Base-by-base conservation (phyloP, 495 filamentous ascomycete genomes). In the Collariella sp. region DNA sequence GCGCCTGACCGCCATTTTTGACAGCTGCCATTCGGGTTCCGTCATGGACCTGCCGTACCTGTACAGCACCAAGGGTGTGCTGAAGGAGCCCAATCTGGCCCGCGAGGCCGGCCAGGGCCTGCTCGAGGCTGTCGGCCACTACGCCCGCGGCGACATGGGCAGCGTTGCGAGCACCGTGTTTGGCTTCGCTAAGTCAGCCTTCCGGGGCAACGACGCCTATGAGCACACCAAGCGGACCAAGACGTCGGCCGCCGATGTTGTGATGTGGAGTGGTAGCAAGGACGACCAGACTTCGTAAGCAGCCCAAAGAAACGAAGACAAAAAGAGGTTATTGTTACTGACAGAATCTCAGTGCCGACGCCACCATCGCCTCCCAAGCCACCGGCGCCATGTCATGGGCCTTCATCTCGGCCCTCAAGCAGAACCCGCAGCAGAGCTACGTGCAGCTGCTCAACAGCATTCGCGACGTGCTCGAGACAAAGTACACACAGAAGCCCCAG, bases 361-460 rank as follows among this genome's bases (percentile, higher is more conserved):
- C 82, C 13, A 78, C 72, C 11, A 81, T 83, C 46, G 77, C 76
- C 22, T 84, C 89, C 48, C 79, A 96, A 66, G 94, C 93, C 38
- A 96, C 93, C 1, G 93, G 93, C 46, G 93, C 93, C 62, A 96
- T 98, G 93, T 95, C 88, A 0, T 94, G 83, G 76, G 93, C 93
- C 10, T 98, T 98, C 70, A 90, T 97, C 70, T 79, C 76, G 19
- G 86, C 89, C 38, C 74, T 97, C 53, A 90, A 86, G 75, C 87
- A 89, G 76, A 91, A 97, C 62, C 89, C 91, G 1, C 83, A 96
- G 63, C 93, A 96, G 78, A 95, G 88, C 74, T 97, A 97, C 64
- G 84, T 96, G 48, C 83, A 95, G 72, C 69, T 98, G 55, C 78
- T 98, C 55, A 96, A 94, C 74, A 94, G 82, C 66, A 95, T 98